Percentiles rank a stretch among this genome's conserved stretches.
Conservation (phyloP, 345 rosid genomes). For the Pugionium cornutum region DNA sequence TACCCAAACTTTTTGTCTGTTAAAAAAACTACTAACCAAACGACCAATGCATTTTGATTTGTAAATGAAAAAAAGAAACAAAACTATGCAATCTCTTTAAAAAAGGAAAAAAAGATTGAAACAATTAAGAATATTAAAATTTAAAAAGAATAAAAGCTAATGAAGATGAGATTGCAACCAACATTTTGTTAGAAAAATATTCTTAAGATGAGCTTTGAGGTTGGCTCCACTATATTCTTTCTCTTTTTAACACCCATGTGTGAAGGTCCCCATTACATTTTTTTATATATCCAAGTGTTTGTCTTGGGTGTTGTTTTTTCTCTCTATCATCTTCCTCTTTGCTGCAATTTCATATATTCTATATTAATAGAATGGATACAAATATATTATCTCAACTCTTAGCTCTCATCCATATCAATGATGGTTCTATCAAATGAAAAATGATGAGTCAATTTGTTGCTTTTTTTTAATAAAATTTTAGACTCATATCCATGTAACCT, state of each 20-base stretch:
- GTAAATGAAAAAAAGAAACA: not conserved
- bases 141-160: slow-evolving; percentile 24
- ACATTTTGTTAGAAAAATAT: slow-evolving; percentile 45
- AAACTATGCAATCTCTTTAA: not conserved
- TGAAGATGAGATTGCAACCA: slow-evolving; percentile 56
- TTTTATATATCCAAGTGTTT: slow-evolving; percentile 49
- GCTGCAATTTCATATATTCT: slow-evolving; percentile 31
- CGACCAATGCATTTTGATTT: no score
- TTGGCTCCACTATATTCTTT: slow-evolving; percentile 57
- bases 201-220: slow-evolving; percentile 47
- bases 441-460: slow-evolving; percentile 34
- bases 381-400: slow-evolving; percentile 34
- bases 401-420: slow-evolving; percentile 31
- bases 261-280: slow-evolving; percentile 72
- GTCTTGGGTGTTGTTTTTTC: slow-evolving; percentile 62
- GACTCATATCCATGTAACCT: slow-evolving; percentile 24
- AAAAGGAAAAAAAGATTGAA: not conserved
- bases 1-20: slow-evolving; percentile 24
- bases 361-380: slow-evolving; percentile 22
- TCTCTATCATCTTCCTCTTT: slow-evolving; percentile 41
- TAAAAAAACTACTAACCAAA: slow-evolving; percentile 7
- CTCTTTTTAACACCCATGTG: slow-evolving; percentile 70
- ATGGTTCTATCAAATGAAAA: slow-evolving; percentile 28
- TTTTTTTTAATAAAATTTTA: slow-evolving; percentile 4
- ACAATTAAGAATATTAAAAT: slow-evolving; percentile 15